These are phyloP conservation scores for Tricholoma furcatifolium DNA, from an alignment of 768 basidiomycete species.

Conservation along the genomic window DNA sequence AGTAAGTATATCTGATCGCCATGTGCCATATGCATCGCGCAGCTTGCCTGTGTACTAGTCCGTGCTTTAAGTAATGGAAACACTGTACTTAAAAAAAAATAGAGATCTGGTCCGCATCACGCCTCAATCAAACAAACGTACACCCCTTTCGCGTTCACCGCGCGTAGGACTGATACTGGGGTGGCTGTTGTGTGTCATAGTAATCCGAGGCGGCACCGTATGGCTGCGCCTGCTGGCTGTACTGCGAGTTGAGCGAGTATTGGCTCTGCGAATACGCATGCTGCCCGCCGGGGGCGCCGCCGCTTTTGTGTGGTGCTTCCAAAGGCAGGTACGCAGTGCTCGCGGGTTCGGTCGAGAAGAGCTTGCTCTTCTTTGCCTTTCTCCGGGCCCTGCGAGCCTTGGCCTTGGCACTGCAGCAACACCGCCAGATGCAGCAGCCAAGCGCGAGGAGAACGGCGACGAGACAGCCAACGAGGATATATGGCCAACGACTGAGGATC, in stretches of 20 bases:
- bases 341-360: constrained; percentile 23
- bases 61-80: background rate
- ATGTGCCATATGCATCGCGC: constrained; percentile 6
- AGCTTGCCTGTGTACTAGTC: constrained; percentile 1
- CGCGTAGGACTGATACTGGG: background rate
- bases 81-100: background rate
- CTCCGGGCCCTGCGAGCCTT: constrained; percentile 21
- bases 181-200: background rate
- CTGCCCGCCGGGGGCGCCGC: constrained; percentile 7
- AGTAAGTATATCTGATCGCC: background rate
- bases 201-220: constrained; percentile 5
- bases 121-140: background rate
- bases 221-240: background rate
- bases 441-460: constrained; percentile 43
- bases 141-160: background rate
- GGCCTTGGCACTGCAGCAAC: constrained; percentile 44
- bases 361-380: constrained; percentile 17
- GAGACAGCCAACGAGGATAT: constrained; percentile 63
- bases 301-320: constrained; percentile 13
- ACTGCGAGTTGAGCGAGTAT: constrained; percentile 10
- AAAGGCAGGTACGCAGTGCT: constrained; percentile 32
- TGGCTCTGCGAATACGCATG: constrained; percentile 11
- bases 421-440: constrained; percentile 56
- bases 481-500: constrained; percentile 72
- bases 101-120: background rate